Evolutionary conservation across 2,329 filamentous ascomycete genomes (phyloP), one percentile per base, ranked within the genome.

Genomic region (Zymoseptoria crescenta): DNA sequence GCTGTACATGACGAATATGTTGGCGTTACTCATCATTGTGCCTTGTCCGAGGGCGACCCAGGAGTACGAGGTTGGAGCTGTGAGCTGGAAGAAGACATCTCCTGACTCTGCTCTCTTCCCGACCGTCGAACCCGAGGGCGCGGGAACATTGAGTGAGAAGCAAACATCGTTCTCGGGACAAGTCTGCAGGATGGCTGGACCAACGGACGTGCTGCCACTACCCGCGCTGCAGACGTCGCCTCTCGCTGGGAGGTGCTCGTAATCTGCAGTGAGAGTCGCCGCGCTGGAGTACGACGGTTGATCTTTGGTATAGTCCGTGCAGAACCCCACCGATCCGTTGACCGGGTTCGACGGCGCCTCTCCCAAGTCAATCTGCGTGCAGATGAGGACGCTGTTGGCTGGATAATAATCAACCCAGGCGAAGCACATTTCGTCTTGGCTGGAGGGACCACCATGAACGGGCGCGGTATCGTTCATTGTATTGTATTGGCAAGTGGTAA

Each of bases 1-100:
- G n/a, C 79, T 75, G 64, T 85, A 84, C 4, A 83, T 73, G 50
- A 84, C 72, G 66, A 85, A 83, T 52, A 85, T 83, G 67, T 83
- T 82, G 8, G 82, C 69, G 20, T 76, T 77, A n/a, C 68, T 64
- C 83, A 85, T 85, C 29, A 69, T 64, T 1, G 62, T 56, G 3
- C 55, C 55, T 67, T 84, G 81, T 6, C 81, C 83, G 6, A 85
- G 69, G 4, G 75, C 79, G 29, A 83, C 75, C 79, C 80, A 85
- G 69, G 77, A 71, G 66, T 81, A 77, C 7, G 68, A 74, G 49
- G 75, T 76, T 2, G 82, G 81, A 2, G 79, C 80, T 49, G 75
- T 78, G 54, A 85, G 74, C 58, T 82, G 80, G 66, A 85, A 79
- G 69, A 77, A 84, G 54, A 85, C 79, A 59, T 83, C 79, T n/a